phyloP scores from a whole-genome alignment of 1,284 basidiomycete genomes.

The Apiotrichum gamsii region DNA sequence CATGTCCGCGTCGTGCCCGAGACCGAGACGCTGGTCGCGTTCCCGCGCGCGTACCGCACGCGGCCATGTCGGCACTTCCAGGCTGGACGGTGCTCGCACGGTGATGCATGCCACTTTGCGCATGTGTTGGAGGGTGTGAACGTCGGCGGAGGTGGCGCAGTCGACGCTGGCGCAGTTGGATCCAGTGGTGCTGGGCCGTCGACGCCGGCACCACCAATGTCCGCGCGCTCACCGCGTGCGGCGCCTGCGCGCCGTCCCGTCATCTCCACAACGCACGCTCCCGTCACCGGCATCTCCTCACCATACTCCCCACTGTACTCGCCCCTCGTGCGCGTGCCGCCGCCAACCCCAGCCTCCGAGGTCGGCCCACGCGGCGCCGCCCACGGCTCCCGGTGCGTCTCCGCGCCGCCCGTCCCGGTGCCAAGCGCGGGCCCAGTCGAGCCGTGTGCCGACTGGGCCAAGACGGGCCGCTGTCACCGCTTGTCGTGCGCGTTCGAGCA shows the following conservation, averaged over 20 bases:
- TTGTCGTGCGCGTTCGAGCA: constrained; percentile 12
- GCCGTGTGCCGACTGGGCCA: constrained; percentile 9
- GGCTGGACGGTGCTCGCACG: constrained; percentile 34
- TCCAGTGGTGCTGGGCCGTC: no score
- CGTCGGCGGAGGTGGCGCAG: constrained; percentile 7
- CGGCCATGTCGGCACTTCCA: constrained; percentile 43
- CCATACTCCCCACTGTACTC: neutral
- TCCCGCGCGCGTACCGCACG: constrained; percentile 41
- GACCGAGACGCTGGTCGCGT: constrained; percentile 16
- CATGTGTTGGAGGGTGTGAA: constrained; percentile 44
- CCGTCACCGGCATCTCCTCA: no score
- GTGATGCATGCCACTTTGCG: constrained; percentile 44
- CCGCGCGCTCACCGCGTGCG: no score
- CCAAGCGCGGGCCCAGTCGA: neutral
- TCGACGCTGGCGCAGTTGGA: no score
- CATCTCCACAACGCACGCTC: no score
- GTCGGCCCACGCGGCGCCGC: no score
- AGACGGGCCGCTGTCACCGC: constrained; percentile 11
- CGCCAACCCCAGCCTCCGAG: no score
- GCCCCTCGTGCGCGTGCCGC: no score
- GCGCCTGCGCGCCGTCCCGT: no score
- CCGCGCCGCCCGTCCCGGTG: neutral
- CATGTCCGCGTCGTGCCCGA: constrained; percentile 39
- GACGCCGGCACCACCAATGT: no score
- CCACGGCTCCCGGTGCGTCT: constrained; percentile 3